phyloP scores from a whole-genome alignment of 2,329 filamentous ascomycete genomes.

The Epichloe gansuensis region DNA sequence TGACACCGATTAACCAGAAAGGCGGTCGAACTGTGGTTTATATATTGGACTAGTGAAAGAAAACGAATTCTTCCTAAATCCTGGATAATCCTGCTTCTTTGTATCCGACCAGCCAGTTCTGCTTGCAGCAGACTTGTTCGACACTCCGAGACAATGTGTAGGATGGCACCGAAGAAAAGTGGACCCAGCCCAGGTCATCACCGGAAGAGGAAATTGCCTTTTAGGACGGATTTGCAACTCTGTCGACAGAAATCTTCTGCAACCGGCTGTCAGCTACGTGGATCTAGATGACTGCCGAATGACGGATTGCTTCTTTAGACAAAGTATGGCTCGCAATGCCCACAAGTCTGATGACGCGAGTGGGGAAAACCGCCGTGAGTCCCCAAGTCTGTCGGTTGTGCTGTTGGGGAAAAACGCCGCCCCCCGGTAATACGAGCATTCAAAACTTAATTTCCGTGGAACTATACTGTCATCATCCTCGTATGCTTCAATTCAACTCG shows the following conservation, averaged over 20 bases:
- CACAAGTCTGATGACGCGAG: neutral
- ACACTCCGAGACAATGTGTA: neutral
- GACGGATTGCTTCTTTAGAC: neutral
- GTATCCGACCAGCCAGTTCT: neutral
- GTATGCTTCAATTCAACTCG: neutral
- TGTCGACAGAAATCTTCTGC: neutral
- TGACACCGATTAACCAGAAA: neutral
- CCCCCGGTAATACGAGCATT: neutral
- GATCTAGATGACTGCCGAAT: neutral
- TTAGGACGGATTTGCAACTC: neutral
- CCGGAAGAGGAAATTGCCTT: neutral
- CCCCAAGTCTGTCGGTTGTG: neutral
- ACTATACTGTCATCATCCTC: neutral
- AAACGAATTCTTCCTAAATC: neutral
- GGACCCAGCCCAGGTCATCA: neutral
- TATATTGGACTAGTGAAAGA: neutral
- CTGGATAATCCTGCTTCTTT: neutral
- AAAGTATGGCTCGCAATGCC: neutral
- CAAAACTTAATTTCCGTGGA: neutral
- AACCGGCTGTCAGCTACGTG: neutral
- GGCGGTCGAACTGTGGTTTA: neutral
- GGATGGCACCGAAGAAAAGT: neutral
- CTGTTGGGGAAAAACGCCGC: neutral
- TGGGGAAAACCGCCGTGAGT: neutral
- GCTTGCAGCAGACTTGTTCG: constrained; percentile 2